Evolutionary conservation across 352 stramenopile species (phyloP).

Genomic region (Phytophthora meadii): DNA sequence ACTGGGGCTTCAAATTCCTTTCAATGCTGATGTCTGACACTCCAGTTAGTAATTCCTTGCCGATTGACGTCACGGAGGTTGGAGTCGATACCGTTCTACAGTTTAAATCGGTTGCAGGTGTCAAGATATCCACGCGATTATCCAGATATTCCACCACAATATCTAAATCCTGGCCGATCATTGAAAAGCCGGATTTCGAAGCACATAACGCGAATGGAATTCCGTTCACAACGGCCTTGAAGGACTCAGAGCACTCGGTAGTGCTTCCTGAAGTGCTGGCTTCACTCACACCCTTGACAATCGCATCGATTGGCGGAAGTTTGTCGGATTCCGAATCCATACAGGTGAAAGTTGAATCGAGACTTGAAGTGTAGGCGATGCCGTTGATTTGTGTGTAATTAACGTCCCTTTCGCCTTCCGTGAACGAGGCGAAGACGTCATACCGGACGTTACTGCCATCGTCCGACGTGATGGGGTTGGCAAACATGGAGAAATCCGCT

Average conservation of each 20-base stretch:
- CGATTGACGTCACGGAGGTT: slow-evolving; percentile 12
- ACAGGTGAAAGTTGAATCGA: slow-evolving; percentile 5
- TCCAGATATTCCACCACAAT: slow-evolving; percentile 19
- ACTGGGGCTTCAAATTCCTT: slow-evolving; percentile 18
- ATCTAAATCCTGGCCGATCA: slow-evolving; percentile 22
- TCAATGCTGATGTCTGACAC: background rate
- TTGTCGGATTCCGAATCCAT: slow-evolving; percentile 14
- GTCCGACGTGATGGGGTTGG: background rate
- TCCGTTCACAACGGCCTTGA: slow-evolving; percentile 5
- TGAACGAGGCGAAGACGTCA: slow-evolving; percentile 18
- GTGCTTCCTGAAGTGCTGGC: background rate
- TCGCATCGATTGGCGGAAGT: slow-evolving; percentile 13
- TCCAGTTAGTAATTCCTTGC: slow-evolving; percentile 17
- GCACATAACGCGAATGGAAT: slow-evolving; percentile 15
- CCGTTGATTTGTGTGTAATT: slow-evolving; percentile 29
- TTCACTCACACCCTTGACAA: slow-evolving; percentile 12
- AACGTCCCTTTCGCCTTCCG: slow-evolving; percentile 8
- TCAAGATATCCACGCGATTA: slow-evolving; percentile 4
- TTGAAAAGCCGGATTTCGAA: slow-evolving; percentile 18
- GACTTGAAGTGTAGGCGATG: slow-evolving; percentile 16
- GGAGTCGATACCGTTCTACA: slow-evolving; percentile 6
- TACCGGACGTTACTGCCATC: slow-evolving; percentile 20
- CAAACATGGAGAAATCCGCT: slow-evolving; percentile 29
- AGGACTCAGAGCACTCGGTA: background rate
- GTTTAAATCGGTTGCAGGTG: background rate